Evolutionary conservation across 305 asterid genomes (phyloP), one percentile per base, ranked within the genome.

Genomic region (Fraxinus velutina): DNA sequence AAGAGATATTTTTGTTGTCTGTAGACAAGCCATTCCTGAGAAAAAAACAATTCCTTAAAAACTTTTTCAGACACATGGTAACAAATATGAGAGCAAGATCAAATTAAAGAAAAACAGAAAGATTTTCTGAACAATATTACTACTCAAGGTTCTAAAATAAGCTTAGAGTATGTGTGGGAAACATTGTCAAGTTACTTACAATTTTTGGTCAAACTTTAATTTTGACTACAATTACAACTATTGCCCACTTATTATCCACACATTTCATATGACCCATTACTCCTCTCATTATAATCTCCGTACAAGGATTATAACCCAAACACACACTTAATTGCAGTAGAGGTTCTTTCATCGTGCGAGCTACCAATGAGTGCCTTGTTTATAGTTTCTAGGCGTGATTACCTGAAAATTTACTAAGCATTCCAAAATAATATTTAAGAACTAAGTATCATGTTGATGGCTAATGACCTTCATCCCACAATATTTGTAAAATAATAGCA

Each of bases 1-100:
- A 95, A 44, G 95, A 92, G 66, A 91, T 77, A 90, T 92, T 95
- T 82, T 91, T 92, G 91, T 73, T 91, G 91, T 93, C 97, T 3
- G 96, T 87, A 30, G 99, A 93, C 91, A 95, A 91, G 64, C 98
- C 99, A 89, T 86, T 95, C 93, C 99, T 95, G 94, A 60, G 72
- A 37, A 82, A 76, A 4, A 64, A 22, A 24, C n/a, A 64, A 8
- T 21, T 64, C 17, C 32, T 22, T 21, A 24, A 24, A 62, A 62
- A 64, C n/a, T 22, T 64, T 62, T 22, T 27, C 72, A 64, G n/a
- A 22, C 32, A 22, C 33, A 0, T 64, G 72, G 72, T 64, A 9
- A 64, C 72, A 24, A 64, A 64, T 64, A 64, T 3, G 10, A 64
- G 34, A 21, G 33, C 33, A 22, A 64, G n/a, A 64, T 8, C 33